Conservation (phyloP, 176 grass and related monocot genomes). For the Luzula sylvatica region DNA sequence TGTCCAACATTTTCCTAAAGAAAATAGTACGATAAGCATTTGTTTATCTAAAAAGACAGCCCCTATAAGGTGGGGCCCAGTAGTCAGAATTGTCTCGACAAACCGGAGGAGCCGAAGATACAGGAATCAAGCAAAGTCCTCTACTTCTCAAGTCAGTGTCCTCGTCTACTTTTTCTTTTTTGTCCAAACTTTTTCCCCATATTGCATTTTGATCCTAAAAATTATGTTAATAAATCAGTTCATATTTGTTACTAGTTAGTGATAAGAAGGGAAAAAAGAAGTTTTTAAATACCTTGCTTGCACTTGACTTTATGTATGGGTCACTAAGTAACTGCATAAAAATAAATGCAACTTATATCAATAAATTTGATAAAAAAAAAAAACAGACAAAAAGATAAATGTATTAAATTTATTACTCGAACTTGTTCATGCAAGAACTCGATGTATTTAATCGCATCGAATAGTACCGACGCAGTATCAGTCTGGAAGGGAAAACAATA, state of each 20-base stretch:
- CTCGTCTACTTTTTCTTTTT: conserved; percentile 30
- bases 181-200: conserved; percentile 44
- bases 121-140: conserved; percentile 79
- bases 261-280: not conserved
- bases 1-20: too few relatives aligned
- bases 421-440: conserved; percentile 90
- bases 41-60: conserved; percentile 62
- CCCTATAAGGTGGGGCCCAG: conserved; percentile 70
- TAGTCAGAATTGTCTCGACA: conserved; percentile 77
- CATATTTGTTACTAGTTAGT: not conserved
- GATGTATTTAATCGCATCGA: conserved; percentile 82
- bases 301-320: conserved; percentile 60
- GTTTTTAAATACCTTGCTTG: conserved; percentile 36
- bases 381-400: conserved; percentile 14
- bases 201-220: conserved; percentile 34
- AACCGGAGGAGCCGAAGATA: conserved; percentile 50
- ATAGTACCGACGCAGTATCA: conserved; percentile 81
- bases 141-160: conserved; percentile 61
- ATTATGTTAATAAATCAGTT: not conserved
- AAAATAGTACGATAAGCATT: conserved; percentile 12
- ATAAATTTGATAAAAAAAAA: not conserved
- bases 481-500: conserved; percentile 45
- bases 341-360: conserved; percentile 13
- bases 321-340: conserved; percentile 79
- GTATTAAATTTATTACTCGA: conserved; percentile 50